Conservation (phyloP, 345 rosid species). For the Acer negundo region DNA sequence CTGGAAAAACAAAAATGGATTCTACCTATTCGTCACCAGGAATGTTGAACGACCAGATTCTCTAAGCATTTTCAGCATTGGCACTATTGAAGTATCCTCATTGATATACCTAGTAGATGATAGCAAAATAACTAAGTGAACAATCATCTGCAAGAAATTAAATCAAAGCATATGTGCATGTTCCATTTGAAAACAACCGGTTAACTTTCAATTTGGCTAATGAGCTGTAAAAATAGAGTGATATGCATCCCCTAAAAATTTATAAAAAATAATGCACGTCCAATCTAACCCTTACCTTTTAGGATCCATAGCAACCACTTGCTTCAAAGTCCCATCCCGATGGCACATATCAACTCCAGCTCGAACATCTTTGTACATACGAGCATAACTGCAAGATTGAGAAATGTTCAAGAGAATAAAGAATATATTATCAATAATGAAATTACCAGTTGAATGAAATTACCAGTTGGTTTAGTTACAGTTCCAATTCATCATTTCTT, state of each 20-base stretch:
- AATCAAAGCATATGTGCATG: background rate
- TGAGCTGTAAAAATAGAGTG: background rate
- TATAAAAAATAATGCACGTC: background rate
- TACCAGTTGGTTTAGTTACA: background rate
- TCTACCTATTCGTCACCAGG: slow-evolving; percentile 96
- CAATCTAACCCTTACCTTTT: slow-evolving; percentile 36
- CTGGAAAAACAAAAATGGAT: background rate
- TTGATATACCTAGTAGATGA: slow-evolving; percentile 65
- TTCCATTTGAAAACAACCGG: background rate
- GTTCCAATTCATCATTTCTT: background rate
- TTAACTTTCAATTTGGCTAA: background rate
- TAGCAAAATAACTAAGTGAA: background rate
- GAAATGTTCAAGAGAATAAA: background rate
- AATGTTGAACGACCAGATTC: slow-evolving; percentile 92
- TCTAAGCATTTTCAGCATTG: slow-evolving; percentile 88
- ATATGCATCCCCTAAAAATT: background rate
- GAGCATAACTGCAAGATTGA: slow-evolving; percentile 57
- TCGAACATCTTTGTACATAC: slow-evolving; percentile 90
- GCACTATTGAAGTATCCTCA: slow-evolving; percentile 73
- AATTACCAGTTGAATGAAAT: background rate
- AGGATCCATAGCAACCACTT: slow-evolving; percentile 95
- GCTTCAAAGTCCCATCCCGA: slow-evolving; percentile 96
- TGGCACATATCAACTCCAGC: slow-evolving; percentile 99
- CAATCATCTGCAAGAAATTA: background rate
- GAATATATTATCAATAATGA: background rate